Conservation (phyloP, 2,329 filamentous ascomycete genomes). For the Phialophora tarda region DNA sequence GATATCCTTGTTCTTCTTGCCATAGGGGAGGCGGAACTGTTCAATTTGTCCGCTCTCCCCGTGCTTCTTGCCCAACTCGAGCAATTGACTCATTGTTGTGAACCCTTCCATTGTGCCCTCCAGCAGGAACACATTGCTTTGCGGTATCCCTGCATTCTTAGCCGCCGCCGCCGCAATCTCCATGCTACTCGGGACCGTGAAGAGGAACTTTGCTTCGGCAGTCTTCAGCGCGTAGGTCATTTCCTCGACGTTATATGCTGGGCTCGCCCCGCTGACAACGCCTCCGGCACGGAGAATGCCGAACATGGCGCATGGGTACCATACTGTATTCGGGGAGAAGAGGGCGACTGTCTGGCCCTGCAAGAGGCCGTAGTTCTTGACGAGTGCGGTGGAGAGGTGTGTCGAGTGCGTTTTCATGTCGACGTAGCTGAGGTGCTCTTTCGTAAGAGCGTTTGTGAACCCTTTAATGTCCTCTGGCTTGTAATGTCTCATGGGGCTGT, state of each 20-base stretch:
- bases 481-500: constrained; percentile 55
- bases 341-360: constrained; percentile 64
- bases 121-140: constrained; percentile 61
- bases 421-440: constrained; percentile 63
- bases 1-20: constrained; percentile 64
- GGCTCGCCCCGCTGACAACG: constrained; percentile 66
- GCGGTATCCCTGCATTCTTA: constrained; percentile 59
- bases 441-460: constrained; percentile 65
- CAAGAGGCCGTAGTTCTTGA: constrained; percentile 60
- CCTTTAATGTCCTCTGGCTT: constrained; percentile 53
- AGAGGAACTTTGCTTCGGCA: constrained; percentile 55
- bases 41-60: constrained; percentile 53
- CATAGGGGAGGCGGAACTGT: constrained; percentile 57
- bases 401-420: constrained; percentile 64
- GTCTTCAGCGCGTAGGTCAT: constrained; percentile 69
- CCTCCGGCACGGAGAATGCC: constrained; percentile 61
- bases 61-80: constrained; percentile 44
- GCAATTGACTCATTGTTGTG: constrained; percentile 48
- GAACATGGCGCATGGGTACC: constrained; percentile 69
- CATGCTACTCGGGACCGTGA: constrained; percentile 45
- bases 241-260: constrained; percentile 70
- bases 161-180: constrained; percentile 62
- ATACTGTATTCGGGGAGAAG: constrained; percentile 69
- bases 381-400: constrained; percentile 65
- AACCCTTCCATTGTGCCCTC: constrained; percentile 60